Evolutionary conservation across 208 protist species (phyloP), one percentile per base, ranked within the genome.

Genomic region (Blechomonas ayalai): DNA sequence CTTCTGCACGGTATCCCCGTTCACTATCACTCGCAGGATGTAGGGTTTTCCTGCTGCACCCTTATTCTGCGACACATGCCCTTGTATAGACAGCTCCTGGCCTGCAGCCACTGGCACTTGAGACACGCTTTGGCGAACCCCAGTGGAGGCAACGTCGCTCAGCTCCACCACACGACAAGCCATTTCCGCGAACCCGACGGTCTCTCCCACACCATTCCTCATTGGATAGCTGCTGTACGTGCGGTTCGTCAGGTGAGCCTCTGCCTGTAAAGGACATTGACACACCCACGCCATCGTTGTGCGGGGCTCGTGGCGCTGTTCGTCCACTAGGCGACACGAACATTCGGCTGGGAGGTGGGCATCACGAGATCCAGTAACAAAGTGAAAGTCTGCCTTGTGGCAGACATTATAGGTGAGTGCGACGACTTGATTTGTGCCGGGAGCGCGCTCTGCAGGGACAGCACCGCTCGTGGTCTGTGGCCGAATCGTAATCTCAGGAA

Each of bases 151-250:
- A 4, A 18, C 33, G 10, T 12, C 24, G 2, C 56, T 52, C 1
- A 64, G 35, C 3, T 44, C 28, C 12, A 87, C 35, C 6, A 94
- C 79, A 8, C 67, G 63, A 46, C 81, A 84, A 28, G 52, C 56
- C 86, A 94, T 89, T 48, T 91, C 66, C 4, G 69, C 86, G 58
- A 73, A 82, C 13, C 86, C 86, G 25, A 91, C 59, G 10, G 60
- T 68, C 24, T 67, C 52, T 0, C 76, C 79, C 0, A 26, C 52
- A 3, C 19, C 15, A 34, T 63, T 56, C 23, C 52, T 48, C 35
- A 90, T 83, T 5, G 72, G 44, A 43, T 75, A 85, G 50, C 53
- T 76, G 27, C 28, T 43, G 45, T 78, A 76, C 9, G 43, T 38
- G 5, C 67, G 65, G n/a, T 29, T 26, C 31, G 16, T 29, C 2